Base-by-base conservation (phyloP, 352 stramenopile genomes). In the Phytophthora cryptogea region DNA sequence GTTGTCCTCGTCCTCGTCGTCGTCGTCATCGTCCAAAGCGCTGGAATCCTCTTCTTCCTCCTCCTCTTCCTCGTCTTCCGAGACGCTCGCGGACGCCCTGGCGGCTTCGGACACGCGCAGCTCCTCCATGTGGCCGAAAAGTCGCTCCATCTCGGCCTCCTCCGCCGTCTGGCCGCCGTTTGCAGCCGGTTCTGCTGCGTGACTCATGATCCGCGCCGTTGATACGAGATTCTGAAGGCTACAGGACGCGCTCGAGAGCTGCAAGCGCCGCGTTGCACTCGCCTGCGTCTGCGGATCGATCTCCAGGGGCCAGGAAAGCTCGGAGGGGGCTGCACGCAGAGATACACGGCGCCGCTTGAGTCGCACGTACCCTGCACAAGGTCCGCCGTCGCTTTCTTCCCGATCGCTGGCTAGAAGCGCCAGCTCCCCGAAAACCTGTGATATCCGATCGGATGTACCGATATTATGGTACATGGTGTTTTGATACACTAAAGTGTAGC, bases 1-100 rank as follows among this genome's bases (percentile, higher is more conserved):
- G 51, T 88, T 78, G 8, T 91, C 80, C 2, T 91, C 79, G 4
- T 85, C 78, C 13, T 88, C 80, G 5, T 88, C 73, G 13, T 88
- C 77, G 13, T 84, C 74, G 13, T 81, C 64, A 23, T 88, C 82
- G 14, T 80, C 80, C 32, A 88, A 70, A 40, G 72, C 88, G 48
- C 78, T 89, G 41, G 73, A 78, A 54, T 76, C 68, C 10, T 74
- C 70, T n/a, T 67, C 77, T 14, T 80, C 64, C 1, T 70, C 67
- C 26, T 70, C 59, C 17, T 75, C 73, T 20, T 78, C 73, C 2
- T 78, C 74, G 1, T 73, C 67, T 11, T 75, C 63, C 23, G 72
- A 86, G 28, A 52, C 48, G 40, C 63, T 84, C 35, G 68, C 71
- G 8, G 70, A 78, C 26, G 59, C 74, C 6, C 68, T 56, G 8